A percentile compares a stretch with the other conserved stretches of the same genome.
These are phyloP conservation scores for Candida tallmaniae DNA, from an alignment of 805 yeast genomes.

Conservation along the genomic window DNA sequence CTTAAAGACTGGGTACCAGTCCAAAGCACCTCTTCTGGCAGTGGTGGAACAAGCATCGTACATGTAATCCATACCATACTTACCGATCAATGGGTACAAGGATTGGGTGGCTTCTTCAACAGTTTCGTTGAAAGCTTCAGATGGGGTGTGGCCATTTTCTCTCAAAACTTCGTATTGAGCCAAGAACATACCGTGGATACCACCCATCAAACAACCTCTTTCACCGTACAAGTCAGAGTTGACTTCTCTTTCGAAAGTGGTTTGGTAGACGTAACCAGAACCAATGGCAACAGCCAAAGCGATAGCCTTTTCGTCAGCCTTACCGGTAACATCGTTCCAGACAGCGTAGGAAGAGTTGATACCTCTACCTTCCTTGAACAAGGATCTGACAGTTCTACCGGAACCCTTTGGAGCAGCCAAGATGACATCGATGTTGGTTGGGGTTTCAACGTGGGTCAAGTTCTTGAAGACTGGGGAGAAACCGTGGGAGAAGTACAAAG, in stretches of 20 bases:
- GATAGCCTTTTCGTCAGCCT: slow-evolving; percentile 98
- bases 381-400: slow-evolving; percentile 98
- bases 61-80: slow-evolving; percentile 99
- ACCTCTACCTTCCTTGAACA: slow-evolving; percentile 99
- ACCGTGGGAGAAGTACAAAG: slow-evolving; percentile 98
- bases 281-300: slow-evolving; percentile 99
- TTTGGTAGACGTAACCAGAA: slow-evolving; percentile 99
- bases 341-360: slow-evolving; percentile 99
- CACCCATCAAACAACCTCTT: slow-evolving; percentile 99
- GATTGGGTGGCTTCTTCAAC: slow-evolving; percentile 99
- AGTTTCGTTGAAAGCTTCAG: slow-evolving; percentile 99
- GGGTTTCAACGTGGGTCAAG: slow-evolving; percentile 94
- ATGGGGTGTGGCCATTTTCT: slow-evolving; percentile 99
- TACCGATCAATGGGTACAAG: slow-evolving; percentile 97
- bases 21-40: slow-evolving; percentile 99
- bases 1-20: slow-evolving; percentile 99
- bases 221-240: slow-evolving; percentile 99
- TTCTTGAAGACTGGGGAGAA: slow-evolving; percentile 99
- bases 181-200: slow-evolving; percentile 99
- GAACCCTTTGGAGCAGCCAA: slow-evolving; percentile 99
- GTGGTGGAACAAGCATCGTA: slow-evolving; percentile 99
- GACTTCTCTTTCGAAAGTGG: slow-evolving; percentile 99
- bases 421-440: slow-evolving; percentile 92
- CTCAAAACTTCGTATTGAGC: slow-evolving; percentile 99
- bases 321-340: slow-evolving; percentile 98